Evolutionary conservation across 805 yeast genomes (phyloP).

Genomic region (Priceomyces haplophilus): DNA sequence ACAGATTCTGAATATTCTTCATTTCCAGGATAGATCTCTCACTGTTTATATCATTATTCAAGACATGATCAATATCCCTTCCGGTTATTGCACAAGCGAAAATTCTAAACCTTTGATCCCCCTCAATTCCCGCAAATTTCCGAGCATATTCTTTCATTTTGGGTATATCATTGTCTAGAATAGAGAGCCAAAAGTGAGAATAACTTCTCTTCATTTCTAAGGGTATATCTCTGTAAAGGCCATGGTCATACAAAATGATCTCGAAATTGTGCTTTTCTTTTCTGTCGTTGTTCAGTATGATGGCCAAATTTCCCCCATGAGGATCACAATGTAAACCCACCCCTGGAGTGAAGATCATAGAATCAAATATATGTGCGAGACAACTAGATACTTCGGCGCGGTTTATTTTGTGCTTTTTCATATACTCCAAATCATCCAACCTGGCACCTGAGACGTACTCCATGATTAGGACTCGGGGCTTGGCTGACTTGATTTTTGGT

Average conservation of each 20-base stretch:
- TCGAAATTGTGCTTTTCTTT: constrained; percentile 68
- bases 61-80: constrained; percentile 75
- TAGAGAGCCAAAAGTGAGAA: constrained; percentile 89
- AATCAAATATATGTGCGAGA: constrained; percentile 84
- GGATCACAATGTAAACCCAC: constrained; percentile 97
- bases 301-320: constrained; percentile 94
- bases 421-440: constrained; percentile 68
- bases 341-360: constrained; percentile 91
- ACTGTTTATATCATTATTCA: constrained; percentile 56
- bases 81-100: constrained; percentile 96
- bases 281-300: constrained; percentile 39
- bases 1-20: constrained; percentile 57
- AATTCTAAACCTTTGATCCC: constrained; percentile 69
- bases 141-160: constrained; percentile 73
- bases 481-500: constrained; percentile 68
- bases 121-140: constrained; percentile 72
- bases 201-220: constrained; percentile 73
- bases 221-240: constrained; percentile 83
- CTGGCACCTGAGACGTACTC: constrained; percentile 81
- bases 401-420: constrained; percentile 62
- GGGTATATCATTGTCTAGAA: constrained; percentile 65
- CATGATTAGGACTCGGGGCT: constrained; percentile 77
- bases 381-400: constrained; percentile 80
- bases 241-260: constrained; percentile 90
- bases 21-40: constrained; percentile 62